phyloP scores from a whole-genome alignment of 441 rosid species.

The Gossypium gossypioides region DNA sequence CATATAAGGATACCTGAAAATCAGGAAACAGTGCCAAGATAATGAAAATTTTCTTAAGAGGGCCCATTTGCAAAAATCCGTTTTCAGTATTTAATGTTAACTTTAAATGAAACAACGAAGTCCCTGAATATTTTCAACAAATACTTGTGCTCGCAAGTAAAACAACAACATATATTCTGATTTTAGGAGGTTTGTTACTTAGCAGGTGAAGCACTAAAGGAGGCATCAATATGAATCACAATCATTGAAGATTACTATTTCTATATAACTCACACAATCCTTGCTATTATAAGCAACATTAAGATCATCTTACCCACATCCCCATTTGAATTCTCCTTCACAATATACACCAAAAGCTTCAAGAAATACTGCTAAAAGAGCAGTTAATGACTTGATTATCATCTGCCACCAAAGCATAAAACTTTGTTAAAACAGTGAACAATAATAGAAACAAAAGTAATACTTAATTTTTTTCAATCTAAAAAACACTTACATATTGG shows the following conservation, averaged over 20 bases:
- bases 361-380: constrained; percentile 79
- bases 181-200: not conserved
- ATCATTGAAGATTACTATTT: not conserved
- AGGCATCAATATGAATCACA: not conserved
- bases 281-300: not conserved
- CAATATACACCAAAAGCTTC: constrained; percentile 86
- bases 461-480: constrained; percentile 7
- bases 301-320: constrained; percentile 69
- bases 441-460: constrained; percentile 7
- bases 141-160: not conserved
- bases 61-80: not conserved
- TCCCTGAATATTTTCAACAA: not conserved
- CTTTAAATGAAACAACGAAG: not conserved
- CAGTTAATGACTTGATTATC: constrained; percentile 76
- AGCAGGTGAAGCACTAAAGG: not conserved
- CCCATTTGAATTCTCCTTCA: constrained; percentile 89
- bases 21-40: constrained; percentile 7
- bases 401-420: constrained; percentile 48
- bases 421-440: constrained; percentile 9
- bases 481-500: constrained; percentile 74
- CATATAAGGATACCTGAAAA: constrained; percentile 82
- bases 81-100: not conserved
- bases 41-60: constrained; percentile 15
- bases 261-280: not conserved
- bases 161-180: not conserved